phyloP scores from a whole-genome alignment of 805 yeast genomes.

The Schwanniomyces occidentalis region DNA sequence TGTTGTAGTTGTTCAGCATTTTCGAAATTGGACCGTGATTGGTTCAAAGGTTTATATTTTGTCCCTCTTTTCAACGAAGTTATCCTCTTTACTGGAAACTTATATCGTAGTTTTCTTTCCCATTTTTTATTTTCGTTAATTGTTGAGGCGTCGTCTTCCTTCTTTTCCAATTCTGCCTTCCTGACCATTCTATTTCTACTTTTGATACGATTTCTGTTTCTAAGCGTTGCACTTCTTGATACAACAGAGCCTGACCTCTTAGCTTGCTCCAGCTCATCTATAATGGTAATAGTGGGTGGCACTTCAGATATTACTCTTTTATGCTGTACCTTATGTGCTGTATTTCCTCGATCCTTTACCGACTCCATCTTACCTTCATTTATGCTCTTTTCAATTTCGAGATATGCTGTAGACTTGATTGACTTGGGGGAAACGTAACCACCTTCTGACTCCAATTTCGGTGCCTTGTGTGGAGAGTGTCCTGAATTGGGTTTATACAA shows the following conservation, averaged over 20 bases:
- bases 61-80: constrained; percentile 28
- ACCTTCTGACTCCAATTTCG: not conserved
- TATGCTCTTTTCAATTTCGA: constrained; percentile 6
- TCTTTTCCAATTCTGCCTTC: constrained; percentile 11
- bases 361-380: constrained; percentile 5
- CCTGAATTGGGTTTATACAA: constrained; percentile 17
- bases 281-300: constrained; percentile 19
- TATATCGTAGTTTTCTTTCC: constrained; percentile 14
- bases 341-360: not conserved
- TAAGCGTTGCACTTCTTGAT: constrained; percentile 30
- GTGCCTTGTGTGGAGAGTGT: not conserved
- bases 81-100: constrained; percentile 37
- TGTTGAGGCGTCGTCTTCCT: constrained; percentile 1
- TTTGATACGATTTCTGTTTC: constrained; percentile 30
- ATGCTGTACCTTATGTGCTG: constrained; percentile 2
- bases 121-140: constrained; percentile 2
- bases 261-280: constrained; percentile 17
- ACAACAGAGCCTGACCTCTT: constrained; percentile 29
- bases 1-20: constrained; percentile 19
- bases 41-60: constrained; percentile 17
- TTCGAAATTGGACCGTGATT: constrained; percentile 20
- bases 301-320: not conserved
- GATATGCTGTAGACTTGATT: not conserved
- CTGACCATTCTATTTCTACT: constrained; percentile 28
- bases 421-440: not conserved